These are phyloP conservation scores for Helicostylum pulchrum DNA, from an alignment of 192 early-diverging fungal species.

Conservation along the genomic window DNA sequence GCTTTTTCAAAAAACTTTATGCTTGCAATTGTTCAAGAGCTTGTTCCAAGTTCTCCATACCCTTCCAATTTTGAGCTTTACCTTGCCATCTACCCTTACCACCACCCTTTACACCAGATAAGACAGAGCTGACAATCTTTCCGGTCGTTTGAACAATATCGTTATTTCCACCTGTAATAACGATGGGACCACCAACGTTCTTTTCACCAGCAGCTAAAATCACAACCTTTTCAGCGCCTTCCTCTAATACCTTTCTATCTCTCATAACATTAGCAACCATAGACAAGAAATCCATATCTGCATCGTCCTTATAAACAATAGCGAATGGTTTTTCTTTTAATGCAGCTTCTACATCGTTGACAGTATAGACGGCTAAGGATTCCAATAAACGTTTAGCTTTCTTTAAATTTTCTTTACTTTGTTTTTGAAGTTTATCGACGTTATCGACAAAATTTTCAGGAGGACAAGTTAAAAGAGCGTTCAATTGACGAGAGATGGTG, in stretches of 20 bases:
- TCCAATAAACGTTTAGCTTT: constrained; percentile 34
- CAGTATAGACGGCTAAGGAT: constrained; percentile 36
- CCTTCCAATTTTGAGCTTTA: constrained; percentile 44
- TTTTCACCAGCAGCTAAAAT: constrained; percentile 41
- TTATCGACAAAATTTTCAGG: constrained; percentile 43
- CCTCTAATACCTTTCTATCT: constrained; percentile 29
- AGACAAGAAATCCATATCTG: constrained; percentile 43
- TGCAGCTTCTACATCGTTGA: constrained; percentile 30
- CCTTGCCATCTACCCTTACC: constrained; percentile 52
- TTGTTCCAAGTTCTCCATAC: constrained; percentile 27
- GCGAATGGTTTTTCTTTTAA: constrained; percentile 17
- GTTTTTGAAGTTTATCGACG: constrained; percentile 35
- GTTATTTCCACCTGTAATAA: constrained; percentile 38
- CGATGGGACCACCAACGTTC: constrained; percentile 41
- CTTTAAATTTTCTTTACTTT: constrained; percentile 31
- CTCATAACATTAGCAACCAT: constrained; percentile 31
- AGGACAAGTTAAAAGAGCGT: constrained; percentile 34
- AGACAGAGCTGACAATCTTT: constrained; percentile 14
- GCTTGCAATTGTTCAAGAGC: constrained; percentile 1
- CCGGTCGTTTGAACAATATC: constrained; percentile 38
- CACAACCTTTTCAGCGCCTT: constrained; percentile 21
- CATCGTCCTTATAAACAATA: constrained; percentile 44
- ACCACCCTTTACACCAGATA: constrained; percentile 46
- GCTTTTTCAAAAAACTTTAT: no score
- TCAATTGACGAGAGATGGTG: constrained; percentile 37